These are phyloP conservation scores for Sphaerulina vaccinii DNA, from an alignment of 2,329 filamentous ascomycete genomes.

Conservation along the genomic window DNA sequence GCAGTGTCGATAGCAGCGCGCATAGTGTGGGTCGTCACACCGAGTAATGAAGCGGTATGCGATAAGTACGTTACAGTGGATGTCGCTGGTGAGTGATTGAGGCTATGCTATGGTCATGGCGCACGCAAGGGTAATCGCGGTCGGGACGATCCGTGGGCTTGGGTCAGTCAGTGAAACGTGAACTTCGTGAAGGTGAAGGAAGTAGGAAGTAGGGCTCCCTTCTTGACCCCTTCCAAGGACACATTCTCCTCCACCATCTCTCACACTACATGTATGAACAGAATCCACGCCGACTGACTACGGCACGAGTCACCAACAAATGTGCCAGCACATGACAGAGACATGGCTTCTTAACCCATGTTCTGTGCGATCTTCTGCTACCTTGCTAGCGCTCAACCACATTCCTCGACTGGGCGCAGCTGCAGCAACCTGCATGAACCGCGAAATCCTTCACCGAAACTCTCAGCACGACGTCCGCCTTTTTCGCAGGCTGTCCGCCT, in stretches of 20 bases:
- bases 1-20: constrained; percentile 2
- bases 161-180: background rate
- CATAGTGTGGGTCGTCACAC: constrained; percentile 1
- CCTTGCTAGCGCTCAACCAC: background rate
- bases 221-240: too few species aligned
- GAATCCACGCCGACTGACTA: too few species aligned
- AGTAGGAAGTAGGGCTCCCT: too few species aligned
- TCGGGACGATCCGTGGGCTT: background rate
- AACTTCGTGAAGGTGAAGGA: too few species aligned
- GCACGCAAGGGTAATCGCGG: too few species aligned
- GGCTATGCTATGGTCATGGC: too few species aligned
- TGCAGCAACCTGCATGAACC: background rate
- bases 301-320: too few species aligned
- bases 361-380: background rate
- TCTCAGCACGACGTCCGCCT: constrained; percentile 3
- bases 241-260: too few species aligned
- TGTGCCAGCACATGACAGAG: background rate
- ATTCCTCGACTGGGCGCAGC: constrained; percentile 11
- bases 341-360: background rate
- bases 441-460: constrained; percentile 17
- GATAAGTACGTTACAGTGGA: background rate
- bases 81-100: background rate
- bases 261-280: too few species aligned
- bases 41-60: background rate
- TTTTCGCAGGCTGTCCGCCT: constrained; percentile 2